phyloP scores from a whole-genome alignment of 2,329 filamentous ascomycete species.

The Arthrobotrys conoides region DNA sequence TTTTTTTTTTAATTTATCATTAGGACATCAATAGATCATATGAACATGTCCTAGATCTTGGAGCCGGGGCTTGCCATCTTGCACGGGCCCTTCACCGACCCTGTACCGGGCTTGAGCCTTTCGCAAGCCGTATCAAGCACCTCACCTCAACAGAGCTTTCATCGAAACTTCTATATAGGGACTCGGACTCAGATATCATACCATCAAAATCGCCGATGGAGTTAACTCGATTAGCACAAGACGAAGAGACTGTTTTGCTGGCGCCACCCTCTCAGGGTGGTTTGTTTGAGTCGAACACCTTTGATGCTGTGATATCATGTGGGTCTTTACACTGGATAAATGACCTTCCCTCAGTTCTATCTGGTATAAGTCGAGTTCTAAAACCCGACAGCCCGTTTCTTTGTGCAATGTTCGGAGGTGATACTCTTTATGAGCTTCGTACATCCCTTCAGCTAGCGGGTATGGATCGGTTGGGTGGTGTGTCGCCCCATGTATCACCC shows the following conservation, averaged over 20 bases:
- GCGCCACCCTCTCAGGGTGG: slow-evolving; percentile 21
- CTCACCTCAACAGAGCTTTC: slow-evolving; percentile 88
- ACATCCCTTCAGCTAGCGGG: slow-evolving; percentile 94
- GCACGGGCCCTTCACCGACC: slow-evolving; percentile 82
- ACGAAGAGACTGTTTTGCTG: slow-evolving; percentile 76
- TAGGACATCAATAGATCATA: slow-evolving; percentile 94
- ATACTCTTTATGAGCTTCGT: slow-evolving; percentile 92
- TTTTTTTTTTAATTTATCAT: neutral
- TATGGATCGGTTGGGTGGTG: slow-evolving; percentile 88
- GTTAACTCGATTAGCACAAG: slow-evolving; percentile 78
- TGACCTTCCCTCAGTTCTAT: slow-evolving; percentile 86
- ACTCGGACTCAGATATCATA: slow-evolving; percentile 72
- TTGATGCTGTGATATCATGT: slow-evolving; percentile 91
- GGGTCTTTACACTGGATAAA: slow-evolving; percentile 98
- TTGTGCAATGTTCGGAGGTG: slow-evolving; percentile 95
- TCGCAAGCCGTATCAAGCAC: slow-evolving; percentile 79
- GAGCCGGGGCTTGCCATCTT: slow-evolving; percentile 95
- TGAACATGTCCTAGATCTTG: slow-evolving; percentile 86
- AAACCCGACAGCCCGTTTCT: slow-evolving; percentile 94
- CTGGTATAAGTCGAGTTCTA: slow-evolving; percentile 86
- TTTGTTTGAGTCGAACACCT: slow-evolving; percentile 81
- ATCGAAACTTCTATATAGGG: slow-evolving; percentile 81
- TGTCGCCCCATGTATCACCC: slow-evolving; percentile 90
- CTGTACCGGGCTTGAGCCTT: slow-evolving; percentile 73
- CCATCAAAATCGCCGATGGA: slow-evolving; percentile 80